Percentiles rank a stretch among this genome's conserved stretches.
These are phyloP conservation scores for Paraglomus occultum DNA, from an alignment of 192 early-diverging fungal genomes.

Conservation along the genomic window DNA sequence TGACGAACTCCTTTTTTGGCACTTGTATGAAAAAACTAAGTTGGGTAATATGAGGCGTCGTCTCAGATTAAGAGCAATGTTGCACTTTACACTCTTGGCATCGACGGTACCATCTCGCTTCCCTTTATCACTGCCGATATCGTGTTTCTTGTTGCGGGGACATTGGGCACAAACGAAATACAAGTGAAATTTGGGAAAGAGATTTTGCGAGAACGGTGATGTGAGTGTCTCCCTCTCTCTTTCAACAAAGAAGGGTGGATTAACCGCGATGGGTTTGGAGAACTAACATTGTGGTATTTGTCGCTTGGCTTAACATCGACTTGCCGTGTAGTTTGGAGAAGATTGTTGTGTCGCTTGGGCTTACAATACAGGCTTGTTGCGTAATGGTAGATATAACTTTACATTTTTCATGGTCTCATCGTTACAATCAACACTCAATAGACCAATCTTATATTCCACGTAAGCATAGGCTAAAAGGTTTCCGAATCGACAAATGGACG, in stretches of 20 bases:
- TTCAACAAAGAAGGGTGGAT: neutral
- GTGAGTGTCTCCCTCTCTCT: conserved; percentile 27
- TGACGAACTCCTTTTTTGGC: too few species aligned
- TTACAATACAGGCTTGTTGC: neutral
- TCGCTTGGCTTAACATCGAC: too few species aligned
- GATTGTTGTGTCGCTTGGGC: neutral
- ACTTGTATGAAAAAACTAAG: too few species aligned
- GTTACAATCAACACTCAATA: too few species aligned
- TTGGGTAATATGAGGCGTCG: too few species aligned
- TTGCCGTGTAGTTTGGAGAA: too few species aligned
- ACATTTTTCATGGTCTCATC: neutral
- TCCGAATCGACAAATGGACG: conserved; percentile 37
- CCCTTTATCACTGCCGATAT: conserved; percentile 43
- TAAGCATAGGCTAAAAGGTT: conserved; percentile 36
- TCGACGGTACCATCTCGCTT: conserved; percentile 31
- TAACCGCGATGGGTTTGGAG: neutral
- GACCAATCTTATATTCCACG: too few species aligned
- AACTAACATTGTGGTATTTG: neutral
- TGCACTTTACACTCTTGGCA: too few species aligned
- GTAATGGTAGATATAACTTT: neutral
- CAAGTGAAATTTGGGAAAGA: conserved; percentile 37
- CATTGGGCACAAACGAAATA: conserved; percentile 36
- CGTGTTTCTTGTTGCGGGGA: conserved; percentile 39
- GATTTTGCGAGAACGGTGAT: conserved; percentile 42
- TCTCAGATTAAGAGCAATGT: too few species aligned